Evolutionary conservation across 192 early-diverging fungal species (phyloP).

Genomic region (Gorgonomyces haynaldii): DNA sequence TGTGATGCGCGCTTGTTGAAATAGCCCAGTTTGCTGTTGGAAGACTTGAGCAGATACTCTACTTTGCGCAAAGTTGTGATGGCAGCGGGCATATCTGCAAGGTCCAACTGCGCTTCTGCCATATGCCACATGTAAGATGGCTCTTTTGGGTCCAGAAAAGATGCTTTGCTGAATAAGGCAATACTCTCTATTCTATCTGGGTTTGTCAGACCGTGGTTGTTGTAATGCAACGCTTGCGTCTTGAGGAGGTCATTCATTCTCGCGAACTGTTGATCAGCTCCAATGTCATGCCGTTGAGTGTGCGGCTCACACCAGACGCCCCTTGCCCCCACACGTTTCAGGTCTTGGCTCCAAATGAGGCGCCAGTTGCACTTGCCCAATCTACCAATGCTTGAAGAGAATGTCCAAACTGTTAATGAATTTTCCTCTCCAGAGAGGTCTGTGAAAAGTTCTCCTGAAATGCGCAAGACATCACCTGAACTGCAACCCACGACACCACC

Average conservation of each 20-base stretch:
- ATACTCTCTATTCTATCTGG: conserved; percentile 8
- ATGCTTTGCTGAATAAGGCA: conserved; percentile 19
- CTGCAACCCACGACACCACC: background rate
- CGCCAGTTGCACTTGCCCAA: background rate
- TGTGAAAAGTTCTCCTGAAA: background rate
- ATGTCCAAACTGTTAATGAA: background rate
- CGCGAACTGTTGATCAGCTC: background rate
- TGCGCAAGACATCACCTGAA: background rate
- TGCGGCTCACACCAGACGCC: too few relatives aligned
- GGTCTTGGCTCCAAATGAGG: background rate
- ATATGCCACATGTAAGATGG: conserved; percentile 27
- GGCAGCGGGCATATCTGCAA: conserved; percentile 23
- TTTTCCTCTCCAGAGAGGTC: background rate
- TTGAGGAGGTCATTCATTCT: background rate
- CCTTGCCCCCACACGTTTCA: background rate
- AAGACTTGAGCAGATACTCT: background rate
- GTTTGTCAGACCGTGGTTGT: conserved; percentile 7
- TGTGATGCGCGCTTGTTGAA: background rate
- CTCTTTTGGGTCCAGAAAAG: conserved; percentile 25
- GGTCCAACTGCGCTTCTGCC: conserved; percentile 24
- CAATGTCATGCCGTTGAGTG: too few relatives aligned
- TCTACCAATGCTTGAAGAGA: background rate
- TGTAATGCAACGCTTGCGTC: background rate
- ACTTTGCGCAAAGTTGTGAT: conserved; percentile 23
- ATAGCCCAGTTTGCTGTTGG: background rate